Conservation (phyloP, 352 stramenopile species). For the Phytophthora hibernalis region DNA sequence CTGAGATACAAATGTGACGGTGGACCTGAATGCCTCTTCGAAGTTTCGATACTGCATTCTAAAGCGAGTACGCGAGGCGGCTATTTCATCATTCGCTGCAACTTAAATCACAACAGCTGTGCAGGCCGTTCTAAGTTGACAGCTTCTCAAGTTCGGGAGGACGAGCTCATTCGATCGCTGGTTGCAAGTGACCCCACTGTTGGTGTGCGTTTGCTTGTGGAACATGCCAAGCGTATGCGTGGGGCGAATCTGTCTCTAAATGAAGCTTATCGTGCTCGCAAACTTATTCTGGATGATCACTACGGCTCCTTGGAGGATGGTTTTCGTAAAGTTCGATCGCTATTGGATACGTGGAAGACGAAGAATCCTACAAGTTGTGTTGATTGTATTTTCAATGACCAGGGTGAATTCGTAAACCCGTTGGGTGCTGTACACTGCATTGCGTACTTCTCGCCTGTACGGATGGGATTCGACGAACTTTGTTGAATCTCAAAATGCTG, state of each 20-base stretch:
- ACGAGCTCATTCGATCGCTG: not conserved
- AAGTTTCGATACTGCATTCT: constrained; percentile 2
- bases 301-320: constrained; percentile 16
- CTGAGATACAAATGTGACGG: constrained; percentile 14
- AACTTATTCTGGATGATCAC: constrained; percentile 16
- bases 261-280: constrained; percentile 12
- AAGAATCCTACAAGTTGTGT: constrained; percentile 15
- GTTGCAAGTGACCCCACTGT: not conserved
- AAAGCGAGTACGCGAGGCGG: not conserved
- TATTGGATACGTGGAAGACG: constrained; percentile 1
- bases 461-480: constrained; percentile 35
- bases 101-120: constrained; percentile 11
- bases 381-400: constrained; percentile 10
- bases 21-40: too few species aligned
- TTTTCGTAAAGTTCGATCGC: constrained; percentile 4
- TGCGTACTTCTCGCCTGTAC: constrained; percentile 11
- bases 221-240: constrained; percentile 2
- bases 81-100: constrained; percentile 8
- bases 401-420: constrained; percentile 15
- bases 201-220: not conserved
- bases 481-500: constrained; percentile 21
- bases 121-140: too few species aligned
- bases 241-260: not conserved
- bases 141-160: constrained; percentile 4
- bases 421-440: constrained; percentile 25